Base-by-base conservation (phyloP, 1,139 yeast genomes). In the Pichia sp. region DNA sequence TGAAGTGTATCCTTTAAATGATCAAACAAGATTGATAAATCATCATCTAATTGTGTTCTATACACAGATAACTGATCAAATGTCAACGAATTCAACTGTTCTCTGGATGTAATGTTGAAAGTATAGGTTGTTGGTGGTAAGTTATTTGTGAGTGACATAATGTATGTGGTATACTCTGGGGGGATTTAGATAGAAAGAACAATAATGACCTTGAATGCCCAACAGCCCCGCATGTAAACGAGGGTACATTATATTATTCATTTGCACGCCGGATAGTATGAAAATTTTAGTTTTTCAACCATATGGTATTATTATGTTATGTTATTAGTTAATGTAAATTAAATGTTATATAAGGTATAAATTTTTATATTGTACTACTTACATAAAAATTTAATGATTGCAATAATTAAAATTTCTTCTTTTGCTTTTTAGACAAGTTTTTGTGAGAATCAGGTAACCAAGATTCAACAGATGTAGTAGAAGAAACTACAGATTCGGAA, bases 381-480 rank as follows among this genome's bases (percentile, higher is more conserved):
- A n/a, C 10, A 15, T 29, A 15, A n/a, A 27, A 15, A n/a, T n/a
- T 11, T 16, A n/a, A n/a, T n/a, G n/a, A n/a, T n/a, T n/a, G n/a
- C n/a, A 5, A 29, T 4, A 15, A 30, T 35, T 29, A 45, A 7
- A 33, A 23, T 20, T 42, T 45, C 50, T 47, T 47, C 31, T 42
- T 45, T 13, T 24, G 27, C 29, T 45, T 47, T 27, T 45, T 47
- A 19, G 45, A 15, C 15, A 47, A 30, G 13, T 31, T 40, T 26
- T 46, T 48, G 54, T 73, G 74, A 37, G 63, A 58, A 49, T 72
- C 76, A 47, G 84, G 84, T 50, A 78, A 66, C 84, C 83, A 76
- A 45, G 74, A 65, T 53, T 69, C 73, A 53, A 72, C 77, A 51
- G 66, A 65, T 6, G 51, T 24, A 48, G 61, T 62, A 10, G 55